These are phyloP conservation scores for Fusarium transvaalense DNA, from an alignment of 2,329 filamentous ascomycete genomes.

Conservation along the genomic window DNA sequence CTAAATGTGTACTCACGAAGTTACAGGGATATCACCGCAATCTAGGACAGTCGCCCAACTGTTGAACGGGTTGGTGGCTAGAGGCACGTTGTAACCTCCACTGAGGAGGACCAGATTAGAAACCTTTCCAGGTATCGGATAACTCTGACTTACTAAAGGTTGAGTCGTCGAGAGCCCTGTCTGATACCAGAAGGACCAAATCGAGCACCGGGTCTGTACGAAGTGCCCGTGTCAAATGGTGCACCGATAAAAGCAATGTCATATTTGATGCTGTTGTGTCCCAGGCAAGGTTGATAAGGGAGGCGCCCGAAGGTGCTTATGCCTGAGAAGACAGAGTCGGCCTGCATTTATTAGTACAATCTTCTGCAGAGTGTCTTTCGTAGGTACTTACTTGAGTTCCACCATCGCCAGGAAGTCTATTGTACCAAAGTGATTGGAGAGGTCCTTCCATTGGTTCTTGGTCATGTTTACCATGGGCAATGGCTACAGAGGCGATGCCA, in stretches of 20 bases:
- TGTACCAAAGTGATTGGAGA: slow-evolving; percentile 84
- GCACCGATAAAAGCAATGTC: slow-evolving; percentile 90
- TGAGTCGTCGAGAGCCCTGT: slow-evolving; percentile 86
- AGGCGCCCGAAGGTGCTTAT: slow-evolving; percentile 88
- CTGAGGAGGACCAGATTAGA: slow-evolving; percentile 57
- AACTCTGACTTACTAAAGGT: slow-evolving; percentile 78
- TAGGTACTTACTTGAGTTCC: slow-evolving; percentile 74
- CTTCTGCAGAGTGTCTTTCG: rapidly evolving
- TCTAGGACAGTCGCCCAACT: slow-evolving; percentile 84
- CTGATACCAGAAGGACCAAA: slow-evolving; percentile 88
- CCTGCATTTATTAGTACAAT: slow-evolving; percentile 59
- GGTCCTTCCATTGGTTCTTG: slow-evolving; percentile 76
- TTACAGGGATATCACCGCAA: slow-evolving; percentile 87
- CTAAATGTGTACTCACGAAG: slow-evolving; percentile 68
- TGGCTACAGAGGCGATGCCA: slow-evolving; percentile 62
- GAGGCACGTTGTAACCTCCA: slow-evolving; percentile 87
- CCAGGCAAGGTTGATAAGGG: slow-evolving; percentile 81
- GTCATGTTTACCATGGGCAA: slow-evolving; percentile 69
- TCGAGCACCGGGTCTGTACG: slow-evolving; percentile 84
- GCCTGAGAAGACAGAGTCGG: slow-evolving; percentile 88
- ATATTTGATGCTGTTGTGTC: slow-evolving; percentile 76
- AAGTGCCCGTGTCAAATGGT: slow-evolving; percentile 88
- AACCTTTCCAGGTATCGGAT: rapidly evolving
- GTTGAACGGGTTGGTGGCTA: slow-evolving; percentile 84
- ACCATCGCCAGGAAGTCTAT: slow-evolving; percentile 83